Evolutionary conservation across 2,329 filamentous ascomycete genomes (phyloP), one percentile per base, ranked within the genome.

Genomic region (Colletotrichum shisoi): DNA sequence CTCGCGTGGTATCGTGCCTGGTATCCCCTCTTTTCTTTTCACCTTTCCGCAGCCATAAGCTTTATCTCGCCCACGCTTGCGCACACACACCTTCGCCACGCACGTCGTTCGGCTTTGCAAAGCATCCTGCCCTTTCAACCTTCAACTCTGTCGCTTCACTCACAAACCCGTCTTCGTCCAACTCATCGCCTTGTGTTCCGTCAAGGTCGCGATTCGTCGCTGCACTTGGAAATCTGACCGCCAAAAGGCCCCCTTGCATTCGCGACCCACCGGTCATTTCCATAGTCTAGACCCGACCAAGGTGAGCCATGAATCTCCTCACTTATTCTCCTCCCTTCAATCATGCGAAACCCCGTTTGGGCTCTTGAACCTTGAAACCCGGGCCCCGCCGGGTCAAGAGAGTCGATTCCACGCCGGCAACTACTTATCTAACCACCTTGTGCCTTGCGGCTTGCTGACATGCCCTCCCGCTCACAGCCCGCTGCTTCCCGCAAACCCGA

Each of bases 201-300:
- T 39, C 58, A 40, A 62, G 49, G 53, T 63, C 60, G 66, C 54
- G 53, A 64, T 63, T 34, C 39, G 52, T 65, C 57, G 54, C 51
- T 51, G 31, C 56, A 57, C 42, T 57, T 57, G 59, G 62, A 66
- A 34, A 62, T 67, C 67, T 68, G 67, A 69, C 68, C 67, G 57
- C 40, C 60, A 62, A 68, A 61, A 60, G 49, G 21, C 60, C 59
- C 69, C 69, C 69, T 70, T 70, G 69, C 67, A 62, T 67, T 45
- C 57, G 64, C 69, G 69, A 68, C 69, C 69, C 69, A 70, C 67
- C 57, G 61, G 57, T 70, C 67, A 70, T 70, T 70, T 68, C 61
- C 63, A 68, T 34, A 59, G 63, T 62, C 69, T 65, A 70, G 63
- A 68, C 59, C 63, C 52, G 48, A 68, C 58, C 60, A 57, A 70